Conservation (phyloP, 2,329 filamentous ascomycete species). For the Curvularia lunata region DNA sequence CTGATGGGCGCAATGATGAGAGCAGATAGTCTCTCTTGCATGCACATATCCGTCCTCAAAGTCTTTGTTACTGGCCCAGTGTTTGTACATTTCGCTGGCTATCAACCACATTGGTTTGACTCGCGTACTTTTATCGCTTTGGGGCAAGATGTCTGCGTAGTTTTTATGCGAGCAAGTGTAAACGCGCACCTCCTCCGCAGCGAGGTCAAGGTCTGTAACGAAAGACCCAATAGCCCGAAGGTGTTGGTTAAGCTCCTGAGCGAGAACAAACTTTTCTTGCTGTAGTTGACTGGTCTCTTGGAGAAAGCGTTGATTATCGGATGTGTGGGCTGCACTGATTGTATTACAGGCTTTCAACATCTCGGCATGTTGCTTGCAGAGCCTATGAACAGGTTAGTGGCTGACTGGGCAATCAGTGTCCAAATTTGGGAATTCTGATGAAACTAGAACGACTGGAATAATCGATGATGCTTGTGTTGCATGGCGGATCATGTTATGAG, state of each 20-base stretch:
- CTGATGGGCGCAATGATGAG: constrained; percentile 23
- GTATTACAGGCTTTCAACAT: not conserved
- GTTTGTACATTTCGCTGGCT: constrained; percentile 1
- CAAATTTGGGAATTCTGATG: not conserved
- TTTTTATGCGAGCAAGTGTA: constrained; percentile 14
- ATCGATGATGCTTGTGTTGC: not conserved
- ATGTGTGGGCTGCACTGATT: not conserved
- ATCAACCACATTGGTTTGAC: not conserved
- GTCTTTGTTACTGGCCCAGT: not conserved
- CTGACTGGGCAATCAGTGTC: not conserved
- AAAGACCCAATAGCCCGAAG: not conserved
- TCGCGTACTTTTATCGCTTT: not conserved
- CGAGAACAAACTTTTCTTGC: not conserved
- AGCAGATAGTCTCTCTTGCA: not conserved
- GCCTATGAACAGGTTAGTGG: not conserved
- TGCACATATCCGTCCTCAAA: constrained; percentile 16
- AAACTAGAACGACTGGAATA: not conserved
- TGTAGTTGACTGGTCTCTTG: not conserved
- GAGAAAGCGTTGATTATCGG: not conserved
- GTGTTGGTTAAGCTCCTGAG: not conserved
- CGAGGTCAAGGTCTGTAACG: constrained; percentile 17
- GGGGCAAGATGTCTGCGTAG: not conserved
- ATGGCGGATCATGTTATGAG: not conserved
- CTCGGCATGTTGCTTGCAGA: not conserved
- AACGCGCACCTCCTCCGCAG: constrained; percentile 1